These are phyloP conservation scores for Fusarium decemcellulare DNA, from an alignment of 2,329 filamentous ascomycete species.

Conservation along the genomic window DNA sequence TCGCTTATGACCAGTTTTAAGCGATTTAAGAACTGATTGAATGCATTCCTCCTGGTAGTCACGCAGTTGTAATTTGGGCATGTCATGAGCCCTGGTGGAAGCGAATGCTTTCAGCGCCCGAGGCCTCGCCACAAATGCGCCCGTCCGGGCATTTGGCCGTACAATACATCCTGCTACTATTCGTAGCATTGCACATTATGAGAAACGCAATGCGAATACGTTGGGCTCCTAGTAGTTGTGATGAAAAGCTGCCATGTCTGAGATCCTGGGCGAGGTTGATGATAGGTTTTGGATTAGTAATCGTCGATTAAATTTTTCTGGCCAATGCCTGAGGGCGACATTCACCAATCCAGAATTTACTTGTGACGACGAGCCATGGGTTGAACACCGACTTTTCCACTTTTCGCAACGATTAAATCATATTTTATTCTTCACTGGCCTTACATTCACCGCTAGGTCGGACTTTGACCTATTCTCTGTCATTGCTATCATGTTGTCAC, in stretches of 20 bases:
- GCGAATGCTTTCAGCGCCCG: slow-evolving; percentile 42
- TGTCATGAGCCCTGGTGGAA: slow-evolving; percentile 32
- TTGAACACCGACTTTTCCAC: slow-evolving; percentile 13
- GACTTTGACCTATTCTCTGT: slow-evolving; percentile 9
- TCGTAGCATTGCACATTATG: slow-evolving; percentile 57
- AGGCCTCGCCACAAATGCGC: slow-evolving; percentile 16
- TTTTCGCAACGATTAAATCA: neutral
- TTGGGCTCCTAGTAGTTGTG: slow-evolving; percentile 12
- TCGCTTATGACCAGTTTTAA: slow-evolving; percentile 81
- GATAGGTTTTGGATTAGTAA: slow-evolving; percentile 37
- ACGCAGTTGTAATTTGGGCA: slow-evolving; percentile 72
- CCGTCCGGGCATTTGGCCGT: slow-evolving; percentile 33
- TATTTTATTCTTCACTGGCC: neutral
- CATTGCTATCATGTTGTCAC: slow-evolving; percentile 49
- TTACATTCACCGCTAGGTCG: slow-evolving; percentile 17
- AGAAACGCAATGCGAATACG: slow-evolving; percentile 25
- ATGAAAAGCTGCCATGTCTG: slow-evolving; percentile 11
- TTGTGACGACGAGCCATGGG: slow-evolving; percentile 15
- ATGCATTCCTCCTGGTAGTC: slow-evolving; percentile 95
- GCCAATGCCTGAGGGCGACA: neutral
- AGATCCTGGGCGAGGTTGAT: neutral
- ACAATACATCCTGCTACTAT: slow-evolving; percentile 47
- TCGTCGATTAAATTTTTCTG: slow-evolving; percentile 8
- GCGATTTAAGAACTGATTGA: slow-evolving; percentile 79
- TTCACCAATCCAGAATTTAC: slow-evolving; percentile 14